A percentile compares a stretch with the other conserved stretches of the same genome.
Evolutionary conservation across 2,329 filamentous ascomycete genomes (phyloP).

Genomic region (Sarocladium strictum): DNA sequence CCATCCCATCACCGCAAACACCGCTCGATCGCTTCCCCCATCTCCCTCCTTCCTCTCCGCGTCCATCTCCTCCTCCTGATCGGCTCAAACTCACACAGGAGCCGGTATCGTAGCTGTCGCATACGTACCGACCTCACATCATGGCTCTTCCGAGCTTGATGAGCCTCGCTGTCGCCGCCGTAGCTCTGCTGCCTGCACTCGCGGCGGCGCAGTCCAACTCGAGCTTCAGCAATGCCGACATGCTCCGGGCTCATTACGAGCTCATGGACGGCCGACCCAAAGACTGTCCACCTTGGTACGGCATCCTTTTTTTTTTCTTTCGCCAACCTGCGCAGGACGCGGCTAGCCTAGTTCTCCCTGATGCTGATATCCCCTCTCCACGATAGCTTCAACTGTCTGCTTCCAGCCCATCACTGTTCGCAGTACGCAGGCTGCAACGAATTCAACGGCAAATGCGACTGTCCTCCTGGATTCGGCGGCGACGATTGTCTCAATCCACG

Average conservation of each 20-base stretch:
- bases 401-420: constrained; percentile 84
- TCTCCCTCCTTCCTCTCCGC: not conserved
- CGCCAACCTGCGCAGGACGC: constrained; percentile 13
- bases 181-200: constrained; percentile 34
- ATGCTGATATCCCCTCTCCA: constrained; percentile 16
- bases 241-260: constrained; percentile 59
- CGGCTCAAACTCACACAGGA: not conserved
- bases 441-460: constrained; percentile 87
- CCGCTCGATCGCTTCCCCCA: not conserved
- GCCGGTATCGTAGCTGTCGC: not conserved
- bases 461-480: constrained; percentile 86
- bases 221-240: constrained; percentile 57
- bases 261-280: constrained; percentile 68
- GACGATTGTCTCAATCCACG: constrained; percentile 85
- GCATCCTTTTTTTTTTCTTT: not conserved
- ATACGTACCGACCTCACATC: constrained; percentile 15
- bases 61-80: not conserved
- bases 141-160: constrained; percentile 35
- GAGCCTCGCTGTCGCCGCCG: constrained; percentile 32
- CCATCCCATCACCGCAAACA: constrained; percentile 2
- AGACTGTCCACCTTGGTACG: constrained; percentile 71
- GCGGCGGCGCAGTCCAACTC: constrained; percentile 37
- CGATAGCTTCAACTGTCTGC: constrained; percentile 89
- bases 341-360: not conserved
- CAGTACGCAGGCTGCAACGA: constrained; percentile 88